Evolutionary conservation across 768 basidiomycete genomes (phyloP).

Genomic region (Tricholoma sp.): DNA sequence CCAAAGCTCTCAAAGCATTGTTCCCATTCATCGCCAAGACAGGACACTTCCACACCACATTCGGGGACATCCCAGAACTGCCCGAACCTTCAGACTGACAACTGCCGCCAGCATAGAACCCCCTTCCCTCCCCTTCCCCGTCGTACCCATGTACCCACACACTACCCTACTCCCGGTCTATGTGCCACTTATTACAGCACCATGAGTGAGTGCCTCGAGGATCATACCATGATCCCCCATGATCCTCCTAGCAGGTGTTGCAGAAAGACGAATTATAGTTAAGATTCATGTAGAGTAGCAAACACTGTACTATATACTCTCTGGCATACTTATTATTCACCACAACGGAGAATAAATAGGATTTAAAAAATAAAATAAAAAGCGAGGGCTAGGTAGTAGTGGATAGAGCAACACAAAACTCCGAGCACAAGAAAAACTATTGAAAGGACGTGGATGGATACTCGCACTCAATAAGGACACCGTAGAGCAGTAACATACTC

Average conservation of each 20-base stretch:
- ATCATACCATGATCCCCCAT: not conserved
- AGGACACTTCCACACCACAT: not conserved
- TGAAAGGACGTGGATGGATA: no score
- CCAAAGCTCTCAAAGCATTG: not conserved
- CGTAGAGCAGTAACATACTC: no score
- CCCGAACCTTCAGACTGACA: not conserved
- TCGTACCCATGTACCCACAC: no score
- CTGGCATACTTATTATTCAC: not conserved
- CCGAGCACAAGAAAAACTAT: no score
- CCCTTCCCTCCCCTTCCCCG: no score
- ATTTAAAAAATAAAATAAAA: not conserved
- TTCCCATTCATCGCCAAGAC: not conserved
- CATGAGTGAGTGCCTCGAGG: not conserved
- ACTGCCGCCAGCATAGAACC: not conserved
- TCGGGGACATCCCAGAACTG: not conserved
- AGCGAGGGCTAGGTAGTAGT: no score
- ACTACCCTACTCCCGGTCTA: not conserved
- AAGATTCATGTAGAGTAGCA: no score
- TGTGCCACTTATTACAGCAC: not conserved
- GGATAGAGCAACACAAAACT: not conserved
- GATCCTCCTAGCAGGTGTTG: not conserved
- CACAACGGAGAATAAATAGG: not conserved
- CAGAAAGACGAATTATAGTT: not conserved
- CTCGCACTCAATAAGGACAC: no score
- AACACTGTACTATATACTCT: not conserved